Evolutionary conservation across 2,329 filamentous ascomycete species (phyloP).

Genomic region (Graphilbum fragrans): DNA sequence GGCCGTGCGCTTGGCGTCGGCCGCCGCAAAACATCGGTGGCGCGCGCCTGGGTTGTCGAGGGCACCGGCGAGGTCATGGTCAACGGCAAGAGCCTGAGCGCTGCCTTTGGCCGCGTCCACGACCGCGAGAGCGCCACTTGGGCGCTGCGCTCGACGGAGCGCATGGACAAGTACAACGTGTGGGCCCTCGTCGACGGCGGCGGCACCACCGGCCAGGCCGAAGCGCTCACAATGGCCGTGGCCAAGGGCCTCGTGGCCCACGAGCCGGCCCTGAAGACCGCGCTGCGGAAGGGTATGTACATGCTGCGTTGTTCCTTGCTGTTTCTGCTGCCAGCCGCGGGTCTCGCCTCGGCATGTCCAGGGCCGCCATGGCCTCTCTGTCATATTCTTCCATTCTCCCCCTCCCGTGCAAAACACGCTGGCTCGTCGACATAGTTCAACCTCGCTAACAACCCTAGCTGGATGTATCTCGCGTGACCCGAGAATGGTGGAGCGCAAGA

Average conservation of each 20-base stretch:
- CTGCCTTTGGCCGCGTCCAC: conserved; percentile 78
- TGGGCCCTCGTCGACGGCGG: conserved; percentile 79
- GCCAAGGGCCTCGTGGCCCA: conserved; percentile 81
- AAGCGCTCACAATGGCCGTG: conserved; percentile 83
- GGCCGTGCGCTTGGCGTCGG: conserved; percentile 74
- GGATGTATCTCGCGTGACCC: conserved; percentile 86
- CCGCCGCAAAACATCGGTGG: conserved; percentile 75
- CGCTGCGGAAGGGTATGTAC: conserved; percentile 72
- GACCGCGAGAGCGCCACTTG: conserved; percentile 91
- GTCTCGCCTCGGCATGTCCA: conserved; percentile 23
- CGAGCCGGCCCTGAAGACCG: conserved; percentile 82
- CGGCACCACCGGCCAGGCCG: conserved; percentile 88
- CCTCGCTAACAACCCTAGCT: conserved; percentile 41
- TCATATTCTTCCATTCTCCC: conserved; percentile 3
- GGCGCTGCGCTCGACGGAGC: conserved; percentile 70
- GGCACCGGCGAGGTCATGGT: conserved; percentile 82
- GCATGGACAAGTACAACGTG: conserved; percentile 93
- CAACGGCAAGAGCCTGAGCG: conserved; percentile 75
- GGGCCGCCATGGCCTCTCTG: conserved; percentile 26
- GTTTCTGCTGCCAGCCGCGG: neutral
- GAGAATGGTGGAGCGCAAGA: conserved; percentile 94
- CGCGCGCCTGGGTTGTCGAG: conserved; percentile 80
- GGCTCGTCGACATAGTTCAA: neutral
- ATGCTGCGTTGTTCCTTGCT: neutral
- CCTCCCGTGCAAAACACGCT: neutral